Conservation (phyloP, 495 filamentous ascomycete genomes). For the Penicillium argentinense region DNA sequence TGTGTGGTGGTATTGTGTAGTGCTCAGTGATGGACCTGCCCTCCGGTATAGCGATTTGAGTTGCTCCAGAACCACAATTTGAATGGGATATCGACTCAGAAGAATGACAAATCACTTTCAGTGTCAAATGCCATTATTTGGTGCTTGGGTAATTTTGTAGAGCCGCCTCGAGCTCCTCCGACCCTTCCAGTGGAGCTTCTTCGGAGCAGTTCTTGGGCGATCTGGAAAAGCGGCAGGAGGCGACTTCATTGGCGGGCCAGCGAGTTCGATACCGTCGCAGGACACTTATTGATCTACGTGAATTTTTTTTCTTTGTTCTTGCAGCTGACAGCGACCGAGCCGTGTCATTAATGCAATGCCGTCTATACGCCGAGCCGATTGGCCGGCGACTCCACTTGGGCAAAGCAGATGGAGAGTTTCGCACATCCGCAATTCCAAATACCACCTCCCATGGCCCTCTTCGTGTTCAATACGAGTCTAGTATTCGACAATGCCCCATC, state of each 20-base stretch:
- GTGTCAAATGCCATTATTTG: slow-evolving; percentile 1
- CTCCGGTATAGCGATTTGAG: too few relatives aligned
- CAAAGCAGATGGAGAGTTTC: not conserved
- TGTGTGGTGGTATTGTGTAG: too few relatives aligned
- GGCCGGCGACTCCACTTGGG: slow-evolving; percentile 9
- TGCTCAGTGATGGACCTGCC: too few relatives aligned
- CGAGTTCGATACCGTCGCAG: not conserved
- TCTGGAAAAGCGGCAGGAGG: not conserved
- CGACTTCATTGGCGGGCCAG: not conserved
- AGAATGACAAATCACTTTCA: slow-evolving; percentile 13
- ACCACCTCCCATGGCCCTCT: too few relatives aligned
- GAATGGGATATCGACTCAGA: too few relatives aligned
- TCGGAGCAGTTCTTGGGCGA: slow-evolving; percentile 7
- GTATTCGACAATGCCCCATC: not conserved
- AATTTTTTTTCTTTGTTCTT: not conserved
- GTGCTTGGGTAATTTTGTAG: not conserved
- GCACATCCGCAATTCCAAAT: slow-evolving; percentile 14
- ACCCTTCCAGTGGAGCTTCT: slow-evolving; percentile 2
- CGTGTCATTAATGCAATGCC: slow-evolving; percentile 14
- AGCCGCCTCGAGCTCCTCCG: slow-evolving; percentile 6
- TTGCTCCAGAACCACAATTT: too few relatives aligned
- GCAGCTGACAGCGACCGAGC: slow-evolving; percentile 13
- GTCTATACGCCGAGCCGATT: slow-evolving; percentile 8
- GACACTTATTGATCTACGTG: slow-evolving; percentile 1
- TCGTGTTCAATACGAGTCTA: too few relatives aligned